These are phyloP conservation scores for Candida nonsorbophila DNA, from an alignment of 805 yeast genomes.

Conservation along the genomic window DNA sequence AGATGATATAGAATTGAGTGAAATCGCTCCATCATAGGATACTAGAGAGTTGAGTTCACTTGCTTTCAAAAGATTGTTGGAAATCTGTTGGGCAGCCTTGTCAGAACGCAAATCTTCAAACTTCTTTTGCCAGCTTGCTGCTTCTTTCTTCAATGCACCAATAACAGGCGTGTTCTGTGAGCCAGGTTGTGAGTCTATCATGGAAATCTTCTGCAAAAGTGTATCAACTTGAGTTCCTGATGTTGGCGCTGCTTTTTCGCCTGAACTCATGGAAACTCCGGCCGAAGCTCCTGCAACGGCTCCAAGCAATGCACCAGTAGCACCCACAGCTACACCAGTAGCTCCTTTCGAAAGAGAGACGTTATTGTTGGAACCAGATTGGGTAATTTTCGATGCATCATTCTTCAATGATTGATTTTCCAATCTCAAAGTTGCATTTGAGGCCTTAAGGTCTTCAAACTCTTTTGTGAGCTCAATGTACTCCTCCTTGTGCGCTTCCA, in stretches of 20 bases:
- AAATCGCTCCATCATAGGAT: slow-evolving; percentile 40
- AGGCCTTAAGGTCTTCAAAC: slow-evolving; percentile 21
- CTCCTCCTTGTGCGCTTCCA: slow-evolving; percentile 4
- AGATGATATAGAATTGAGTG: slow-evolving; percentile 37
- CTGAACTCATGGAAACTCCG: background rate
- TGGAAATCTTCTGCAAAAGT: slow-evolving; percentile 22
- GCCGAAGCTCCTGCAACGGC: no score
- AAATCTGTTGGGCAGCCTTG: slow-evolving; percentile 15
- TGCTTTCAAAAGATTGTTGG: slow-evolving; percentile 11
- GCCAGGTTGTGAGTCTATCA: slow-evolving; percentile 13
- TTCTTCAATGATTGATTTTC: slow-evolving; percentile 34
- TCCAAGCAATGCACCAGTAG: no score
- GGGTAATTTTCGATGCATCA: slow-evolving; percentile 8
- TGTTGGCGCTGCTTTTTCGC: background rate
- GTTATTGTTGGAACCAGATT: slow-evolving; percentile 6
- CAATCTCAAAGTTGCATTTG: slow-evolving; percentile 28
- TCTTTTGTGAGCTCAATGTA: slow-evolving; percentile 14
- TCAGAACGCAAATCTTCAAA: slow-evolving; percentile 44
- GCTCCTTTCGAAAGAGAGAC: slow-evolving; percentile 7
- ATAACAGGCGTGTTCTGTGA: slow-evolving; percentile 6
- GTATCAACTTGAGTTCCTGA: slow-evolving; percentile 11
- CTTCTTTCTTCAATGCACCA: slow-evolving; percentile 21
- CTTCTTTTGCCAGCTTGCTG: slow-evolving; percentile 46
- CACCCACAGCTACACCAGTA: slow-evolving; percentile 1
- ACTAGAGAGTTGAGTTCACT: slow-evolving; percentile 23